Evolutionary conservation across 2,329 filamentous ascomycete species (phyloP), one percentile per base, ranked within the genome.

Genomic region (Aspergillus latus): DNA sequence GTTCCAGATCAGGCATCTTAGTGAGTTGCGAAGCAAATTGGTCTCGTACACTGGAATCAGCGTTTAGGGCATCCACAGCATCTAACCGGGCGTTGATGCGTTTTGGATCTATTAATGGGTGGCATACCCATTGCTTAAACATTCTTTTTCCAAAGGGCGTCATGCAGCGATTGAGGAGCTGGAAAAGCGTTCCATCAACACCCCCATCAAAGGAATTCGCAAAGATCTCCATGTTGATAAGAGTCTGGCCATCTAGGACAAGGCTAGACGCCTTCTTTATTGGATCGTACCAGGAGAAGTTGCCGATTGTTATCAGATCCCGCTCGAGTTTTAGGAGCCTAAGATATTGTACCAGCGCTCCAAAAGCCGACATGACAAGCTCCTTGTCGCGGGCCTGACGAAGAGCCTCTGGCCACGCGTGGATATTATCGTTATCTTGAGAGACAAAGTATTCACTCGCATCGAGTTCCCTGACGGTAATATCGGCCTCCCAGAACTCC

Each of bases 151-250:
- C 94, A 69, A 99, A 99, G 0, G 94, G 93, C 3, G 94, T 97
- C 60, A 97, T 88, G 70, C 94, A 99, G 50, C 91, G 86, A 72
- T 99, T 97, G 51, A 99, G 83, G 61, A 99, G 85, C 50, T 84
- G 84, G 74, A 97, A 99, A 1, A 99, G 77, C 0, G 94, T 97
- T 5, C 94, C 94, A 39, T 96, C 89, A 0, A 81, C 72, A 11
- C 90, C 86, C 6, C 92, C 93, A 68, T 97, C 93, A 62, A 89
- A 91, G 0, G 88, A 92, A 73, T 99, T 99, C 64, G 91, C 84
- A 65, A 99, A 99, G 4, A 99, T 84, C 71, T 99, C 94, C n/a
- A 99, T 85, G 68, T 99, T 99, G 79, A 96, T 95, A 64, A 99
- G 80, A 21, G 92, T 97, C 71, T 99, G 94, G 0, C 94, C 94